Evolutionary conservation across 208 protist genomes (phyloP).

Genomic region (Sergeia podlipaevii): DNA sequence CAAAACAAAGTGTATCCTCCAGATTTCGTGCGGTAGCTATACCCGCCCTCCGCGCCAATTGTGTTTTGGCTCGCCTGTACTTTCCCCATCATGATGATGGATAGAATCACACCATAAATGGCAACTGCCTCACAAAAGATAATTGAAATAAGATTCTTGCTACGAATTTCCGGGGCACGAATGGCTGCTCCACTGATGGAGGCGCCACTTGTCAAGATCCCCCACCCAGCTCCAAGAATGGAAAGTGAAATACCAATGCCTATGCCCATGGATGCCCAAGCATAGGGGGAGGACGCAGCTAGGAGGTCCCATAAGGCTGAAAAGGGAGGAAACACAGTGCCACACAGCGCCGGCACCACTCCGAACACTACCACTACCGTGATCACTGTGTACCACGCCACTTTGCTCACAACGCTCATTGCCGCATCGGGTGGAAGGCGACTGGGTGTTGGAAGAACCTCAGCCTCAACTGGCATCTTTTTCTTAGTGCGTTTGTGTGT

Average conservation of each 20-base stretch:
- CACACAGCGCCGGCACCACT: slow-evolving; percentile 65
- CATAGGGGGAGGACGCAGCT: slow-evolving; percentile 61
- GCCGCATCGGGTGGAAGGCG: slow-evolving; percentile 82
- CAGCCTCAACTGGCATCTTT: slow-evolving; percentile 71
- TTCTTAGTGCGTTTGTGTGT: neutral
- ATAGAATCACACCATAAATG: slow-evolving; percentile 99
- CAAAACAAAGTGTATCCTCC: slow-evolving; percentile 94
- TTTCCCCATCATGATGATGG: slow-evolving; percentile 97
- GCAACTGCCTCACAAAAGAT: slow-evolving; percentile 99
- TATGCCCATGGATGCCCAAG: slow-evolving; percentile 77
- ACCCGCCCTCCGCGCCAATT: slow-evolving; percentile 33
- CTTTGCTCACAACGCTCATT: slow-evolving; percentile 45
- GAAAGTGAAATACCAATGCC: slow-evolving; percentile 78
- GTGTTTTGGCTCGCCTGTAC: slow-evolving; percentile 55
- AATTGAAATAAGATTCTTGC: slow-evolving; percentile 95
- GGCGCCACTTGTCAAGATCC: slow-evolving; percentile 84
- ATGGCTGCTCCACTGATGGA: slow-evolving; percentile 88
- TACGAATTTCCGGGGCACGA: slow-evolving; percentile 84
- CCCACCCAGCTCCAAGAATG: slow-evolving; percentile 86
- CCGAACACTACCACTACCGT: slow-evolving; percentile 71
- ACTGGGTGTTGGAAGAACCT: slow-evolving; percentile 73
- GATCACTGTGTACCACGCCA: slow-evolving; percentile 43
- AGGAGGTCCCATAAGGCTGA: slow-evolving; percentile 74
- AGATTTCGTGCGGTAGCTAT: slow-evolving; percentile 38
- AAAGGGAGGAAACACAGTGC: slow-evolving; percentile 81